phyloP scores from a whole-genome alignment of 2,329 filamentous ascomycete genomes.

The Metarhizium humberi region DNA sequence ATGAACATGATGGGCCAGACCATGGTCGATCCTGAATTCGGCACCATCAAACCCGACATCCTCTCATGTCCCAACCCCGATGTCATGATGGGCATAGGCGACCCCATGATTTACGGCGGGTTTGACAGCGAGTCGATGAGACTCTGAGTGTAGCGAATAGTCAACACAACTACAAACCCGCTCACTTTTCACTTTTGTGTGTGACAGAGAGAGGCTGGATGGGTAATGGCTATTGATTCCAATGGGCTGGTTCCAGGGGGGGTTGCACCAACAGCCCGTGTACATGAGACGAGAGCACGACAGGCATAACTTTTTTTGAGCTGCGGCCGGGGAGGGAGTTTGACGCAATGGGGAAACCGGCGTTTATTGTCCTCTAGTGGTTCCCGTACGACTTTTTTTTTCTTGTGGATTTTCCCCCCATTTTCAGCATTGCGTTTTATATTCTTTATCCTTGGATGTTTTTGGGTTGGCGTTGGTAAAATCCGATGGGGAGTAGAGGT shows the following conservation, averaged over 20 bases:
- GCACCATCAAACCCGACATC: slow-evolving; percentile 46
- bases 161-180: background rate
- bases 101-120: slow-evolving; percentile 49
- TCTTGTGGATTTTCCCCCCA: too few species aligned
- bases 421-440: too few species aligned
- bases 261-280: background rate
- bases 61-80: slow-evolving; percentile 42
- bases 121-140: slow-evolving; percentile 37
- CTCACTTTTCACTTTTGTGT: background rate
- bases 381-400: too few species aligned
- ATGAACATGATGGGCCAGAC: slow-evolving; percentile 40
- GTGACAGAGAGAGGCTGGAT: background rate
- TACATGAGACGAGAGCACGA: background rate
- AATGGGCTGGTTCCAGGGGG: background rate
- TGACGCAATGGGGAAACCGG: too few species aligned
- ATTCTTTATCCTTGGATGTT: too few species aligned
- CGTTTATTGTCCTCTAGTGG: too few species aligned
- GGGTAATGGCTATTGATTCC: background rate
- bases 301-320: background rate
- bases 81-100: slow-evolving; percentile 47
- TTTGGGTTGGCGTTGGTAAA: too few species aligned
- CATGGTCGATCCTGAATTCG: slow-evolving; percentile 41
- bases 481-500: too few species aligned
- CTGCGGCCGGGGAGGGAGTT: background rate
- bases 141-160: slow-evolving; percentile 18